Evolutionary conservation across 805 yeast genomes (phyloP), one percentile per base, ranked within the genome.

Genomic region (Saturnispora kantuleensis): DNA sequence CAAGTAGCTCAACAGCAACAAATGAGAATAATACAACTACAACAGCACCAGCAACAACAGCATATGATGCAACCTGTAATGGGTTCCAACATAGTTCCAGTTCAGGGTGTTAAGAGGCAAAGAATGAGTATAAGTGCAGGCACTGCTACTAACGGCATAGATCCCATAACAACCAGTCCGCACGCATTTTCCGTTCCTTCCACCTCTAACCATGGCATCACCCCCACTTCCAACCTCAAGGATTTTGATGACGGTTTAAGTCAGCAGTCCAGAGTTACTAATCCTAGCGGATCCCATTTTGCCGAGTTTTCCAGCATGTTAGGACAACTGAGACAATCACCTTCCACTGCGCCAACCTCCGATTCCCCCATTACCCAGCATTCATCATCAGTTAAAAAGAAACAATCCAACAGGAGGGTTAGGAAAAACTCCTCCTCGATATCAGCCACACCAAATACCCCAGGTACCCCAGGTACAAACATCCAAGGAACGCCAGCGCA

Each of bases 211-310:
- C 39, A 38, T 39, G 44, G 44, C 9, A 31, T 35, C 18, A 28
- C 40, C 17, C 35, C 41, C 12, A 26, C 34, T 30, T 13, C 42
- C 37, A 40, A 44, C 28, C 41, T 85, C 34, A 85, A 81, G 54
- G 94, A 85, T 57, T 85, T 86, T 60, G 94, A 85, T 59, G 79
- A 77, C 69, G 90, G 84, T 60, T 65, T 84, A 13, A 21, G 10
- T 32, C 46, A 41, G 35, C 31, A 31, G 39, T 47, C 31, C 26
- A 41, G 42, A n/a, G 44, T 32, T 34, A 32, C 34, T 39, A 42
- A 36, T 38, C 26, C 12, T 5, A 32, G n/a, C 32, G 45, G 45
- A 4, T 31, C 52, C 10, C 52, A 50, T 13, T 50, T 50, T 46
- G 46, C 52, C 1, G 51, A 49, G 37, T 52, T 52, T 35, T 48